Conservation (phyloP, 2,329 filamentous ascomycete species). For the Fusarium sp. region DNA sequence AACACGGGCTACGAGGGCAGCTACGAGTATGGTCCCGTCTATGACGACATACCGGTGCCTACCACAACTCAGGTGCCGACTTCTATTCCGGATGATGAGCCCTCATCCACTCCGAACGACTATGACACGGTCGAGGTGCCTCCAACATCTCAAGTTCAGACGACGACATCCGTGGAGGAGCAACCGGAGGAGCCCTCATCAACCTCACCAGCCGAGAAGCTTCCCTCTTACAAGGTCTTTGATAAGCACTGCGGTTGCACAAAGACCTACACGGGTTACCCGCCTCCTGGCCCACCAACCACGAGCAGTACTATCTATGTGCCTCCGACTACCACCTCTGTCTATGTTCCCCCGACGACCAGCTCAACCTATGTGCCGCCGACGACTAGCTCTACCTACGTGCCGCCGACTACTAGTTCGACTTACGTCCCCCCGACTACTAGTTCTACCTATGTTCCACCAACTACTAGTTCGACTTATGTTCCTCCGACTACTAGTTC, state of each 20-base stretch:
- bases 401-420: not conserved
- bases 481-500: not conserved
- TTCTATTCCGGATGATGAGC: not conserved
- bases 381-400: not conserved
- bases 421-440: not conserved
- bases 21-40: not conserved
- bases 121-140: not conserved
- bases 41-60: not conserved
- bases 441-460: not conserved
- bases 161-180: not conserved
- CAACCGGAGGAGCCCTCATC: not conserved
- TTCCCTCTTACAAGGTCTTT: conserved; percentile 8
- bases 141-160: not conserved
- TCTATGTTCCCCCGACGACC: not conserved
- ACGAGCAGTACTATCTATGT: not conserved
- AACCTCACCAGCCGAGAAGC: not conserved
- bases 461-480: not conserved
- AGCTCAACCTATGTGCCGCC: not conserved
- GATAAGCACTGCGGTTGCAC: conserved; percentile 20
- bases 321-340: not conserved
- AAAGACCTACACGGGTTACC: not conserved
- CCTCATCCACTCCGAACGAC: not conserved
- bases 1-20: conserved; percentile 8
- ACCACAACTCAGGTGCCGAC: conserved; percentile 9
- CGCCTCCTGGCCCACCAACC: not conserved